Evolutionary conservation across 495 filamentous ascomycete genomes (phyloP), one percentile per base, ranked within the genome.

Genomic region (Annulohypoxylon stygium): DNA sequence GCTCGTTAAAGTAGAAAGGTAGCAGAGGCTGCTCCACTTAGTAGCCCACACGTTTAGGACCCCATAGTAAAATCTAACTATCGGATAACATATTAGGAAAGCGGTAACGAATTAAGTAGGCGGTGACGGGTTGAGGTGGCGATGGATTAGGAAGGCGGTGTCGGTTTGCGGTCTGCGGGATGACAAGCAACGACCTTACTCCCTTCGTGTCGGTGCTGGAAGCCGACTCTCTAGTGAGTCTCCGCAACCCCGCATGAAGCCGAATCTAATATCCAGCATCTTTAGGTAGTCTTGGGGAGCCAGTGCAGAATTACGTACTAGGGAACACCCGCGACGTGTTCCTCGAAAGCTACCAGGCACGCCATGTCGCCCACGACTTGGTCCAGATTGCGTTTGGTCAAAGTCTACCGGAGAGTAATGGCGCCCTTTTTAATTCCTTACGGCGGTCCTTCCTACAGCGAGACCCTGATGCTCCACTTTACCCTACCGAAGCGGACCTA

Each of bases 171-270:
- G 47, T 7, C 47, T 50, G 47, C 47, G 47, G 47, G 47, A 50
- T 18, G 47, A 50, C n/a, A 50, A 50, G 47, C 47, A 50, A 50
- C 47, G 47, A 14, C 47, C 47, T 50, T 50, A 50, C n/a, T 50
- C 47, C 47, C 47, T 50, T 50, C 47, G 18, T 50, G 47, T 50
- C 47, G 47, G 47, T 50, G 47, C 47, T 18, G 47, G 47, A 18
- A 50, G 47, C 47, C 47, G 47, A 50, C 47, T 50, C 47, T 50
- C 47, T 18, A 14, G 47, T 50, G n/a, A 18, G 47, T 18, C n/a
- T 50, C n/a, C 8, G 10, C 47, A 50, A 50, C n/a, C n/a, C n/a
- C n/a, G 47, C 47, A 50, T 50, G 8, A 50, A 50, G n/a, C n/a
- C 14, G 8, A 50, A 50, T 3, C 47, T 50, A 50, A 50, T 50